Percentiles rank a stretch among this genome's conserved stretches.
Evolutionary conservation across 1,284 basidiomycete genomes (phyloP).

Genomic region (Ustilago sp.): DNA sequence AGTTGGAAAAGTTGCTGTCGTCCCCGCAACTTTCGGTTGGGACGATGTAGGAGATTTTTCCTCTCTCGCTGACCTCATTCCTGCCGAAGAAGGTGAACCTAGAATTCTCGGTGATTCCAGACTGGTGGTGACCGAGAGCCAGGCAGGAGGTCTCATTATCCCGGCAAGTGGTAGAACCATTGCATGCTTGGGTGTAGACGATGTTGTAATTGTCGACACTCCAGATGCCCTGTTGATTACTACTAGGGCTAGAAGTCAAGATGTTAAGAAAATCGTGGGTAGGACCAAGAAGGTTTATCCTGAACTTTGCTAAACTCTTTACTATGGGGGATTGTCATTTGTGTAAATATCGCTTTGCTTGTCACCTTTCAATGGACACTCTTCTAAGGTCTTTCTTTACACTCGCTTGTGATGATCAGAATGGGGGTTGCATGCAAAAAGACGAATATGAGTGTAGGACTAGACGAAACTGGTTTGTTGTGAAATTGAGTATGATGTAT

Average conservation of each 20-base stretch:
- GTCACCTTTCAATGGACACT: slow-evolving; percentile 13
- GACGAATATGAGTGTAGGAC: too few relatives aligned
- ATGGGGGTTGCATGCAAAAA: background rate
- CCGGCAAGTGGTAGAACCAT: slow-evolving; percentile 64
- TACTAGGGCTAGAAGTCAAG: slow-evolving; percentile 66
- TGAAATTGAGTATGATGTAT: background rate
- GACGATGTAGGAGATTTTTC: slow-evolving; percentile 69
- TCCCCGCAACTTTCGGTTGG: slow-evolving; percentile 69
- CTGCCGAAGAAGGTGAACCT: slow-evolving; percentile 68
- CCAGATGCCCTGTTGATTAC: slow-evolving; percentile 67
- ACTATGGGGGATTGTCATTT: background rate
- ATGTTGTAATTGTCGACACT: slow-evolving; percentile 69
- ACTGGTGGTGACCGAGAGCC: slow-evolving; percentile 65
- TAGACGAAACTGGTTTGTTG: too few relatives aligned
- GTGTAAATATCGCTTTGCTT: background rate
- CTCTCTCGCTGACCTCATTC: slow-evolving; percentile 65
- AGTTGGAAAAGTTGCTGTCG: slow-evolving; percentile 66
- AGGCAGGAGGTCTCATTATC: slow-evolving; percentile 67
- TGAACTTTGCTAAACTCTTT: slow-evolving; percentile 51
- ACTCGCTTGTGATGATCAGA: background rate
- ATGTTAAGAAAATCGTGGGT: slow-evolving; percentile 69
- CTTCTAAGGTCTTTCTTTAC: background rate
- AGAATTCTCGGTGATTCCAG: slow-evolving; percentile 64
- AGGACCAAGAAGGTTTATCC: slow-evolving; percentile 65
- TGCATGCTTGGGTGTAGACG: slow-evolving; percentile 68